Conservation (phyloP, 2,329 filamentous ascomycete species). For the Mariannaea elegans region DNA sequence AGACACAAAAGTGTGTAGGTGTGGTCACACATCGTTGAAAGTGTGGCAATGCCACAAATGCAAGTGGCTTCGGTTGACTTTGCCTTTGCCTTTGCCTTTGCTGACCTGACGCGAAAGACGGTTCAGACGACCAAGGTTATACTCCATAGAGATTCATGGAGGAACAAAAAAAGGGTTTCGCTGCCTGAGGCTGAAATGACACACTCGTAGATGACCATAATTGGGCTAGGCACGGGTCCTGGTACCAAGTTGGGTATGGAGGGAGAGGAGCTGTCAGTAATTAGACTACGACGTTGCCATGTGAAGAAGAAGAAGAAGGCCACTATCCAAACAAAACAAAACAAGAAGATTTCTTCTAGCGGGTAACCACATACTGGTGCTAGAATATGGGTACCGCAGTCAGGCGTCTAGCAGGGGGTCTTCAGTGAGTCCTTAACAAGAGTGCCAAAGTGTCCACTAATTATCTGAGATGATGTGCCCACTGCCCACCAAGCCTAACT, state of each 20-base stretch:
- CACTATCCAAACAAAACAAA: neutral
- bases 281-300: neutral
- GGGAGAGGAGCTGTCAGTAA: neutral
- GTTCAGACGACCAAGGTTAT: neutral
- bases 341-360: neutral
- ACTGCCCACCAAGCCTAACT: conserved; percentile 1
- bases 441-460: neutral
- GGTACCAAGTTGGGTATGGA: neutral
- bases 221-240: conserved; percentile 7
- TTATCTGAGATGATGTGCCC: conserved; percentile 13
- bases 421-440: neutral
- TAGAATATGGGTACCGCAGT: too few species aligned
- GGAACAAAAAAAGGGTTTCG: neutral
- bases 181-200: conserved; percentile 41
- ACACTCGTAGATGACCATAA: conserved; percentile 16
- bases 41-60: conserved; percentile 4
- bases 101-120: neutral
- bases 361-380: too few species aligned
- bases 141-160: neutral
- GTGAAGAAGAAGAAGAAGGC: neutral
- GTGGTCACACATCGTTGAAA: neutral
- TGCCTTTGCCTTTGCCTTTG: neutral
- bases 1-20: neutral
- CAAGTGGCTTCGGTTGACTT: neutral
- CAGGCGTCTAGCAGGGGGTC: neutral